Evolutionary conservation across 495 filamentous ascomycete species (phyloP), one percentile per base, ranked within the genome.

Genomic region (Tuber brumale): DNA sequence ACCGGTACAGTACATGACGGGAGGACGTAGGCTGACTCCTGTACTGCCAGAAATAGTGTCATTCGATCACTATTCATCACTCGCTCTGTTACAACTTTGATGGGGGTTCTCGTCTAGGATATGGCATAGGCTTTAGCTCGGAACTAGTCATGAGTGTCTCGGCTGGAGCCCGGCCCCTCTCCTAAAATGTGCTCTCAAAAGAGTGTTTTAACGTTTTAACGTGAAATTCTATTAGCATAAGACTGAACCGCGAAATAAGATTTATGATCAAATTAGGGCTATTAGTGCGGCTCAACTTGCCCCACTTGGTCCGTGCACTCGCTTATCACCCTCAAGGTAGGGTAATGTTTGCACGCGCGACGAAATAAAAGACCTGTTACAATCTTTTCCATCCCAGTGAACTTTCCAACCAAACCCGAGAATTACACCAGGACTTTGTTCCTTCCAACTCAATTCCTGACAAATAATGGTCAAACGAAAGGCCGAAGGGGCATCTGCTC

Each of bases 381-480:
- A 48, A 73, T 41, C 42, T 23, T 18, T 42, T 44, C 45, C 27
- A 19, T 31, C 43, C 51, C 7, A 35, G 48, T 12, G n/a, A 41
- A 39, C 9, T 18, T 57, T 72, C 69, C 35, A 21, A 71, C n/a
- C 27, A 66, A 66, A 42, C 45, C 70, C 3, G 42, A 46, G 35
- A 70, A 69, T 70, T 39, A 31, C 46, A 21, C 27, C 48, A 23
- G 66, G 7, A 44, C 66, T 23, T n/a, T 37, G 27, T n/a, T 39
- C 70, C 70, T 69, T 23, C 31, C 57, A 74, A 72, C 66, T 75
- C 12, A 76, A 75, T 75, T 75, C 69, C 41, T 21, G 70, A 8
- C 12, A 16, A 70, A 35, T 12, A 70, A 82, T 82, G 81, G 80
- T 27, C 1, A 82, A 82, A n/a, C 80, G 81, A 70, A 82, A 82